Evolutionary conservation across 805 yeast genomes (phyloP).

Genomic region (Candida nemodendra): DNA sequence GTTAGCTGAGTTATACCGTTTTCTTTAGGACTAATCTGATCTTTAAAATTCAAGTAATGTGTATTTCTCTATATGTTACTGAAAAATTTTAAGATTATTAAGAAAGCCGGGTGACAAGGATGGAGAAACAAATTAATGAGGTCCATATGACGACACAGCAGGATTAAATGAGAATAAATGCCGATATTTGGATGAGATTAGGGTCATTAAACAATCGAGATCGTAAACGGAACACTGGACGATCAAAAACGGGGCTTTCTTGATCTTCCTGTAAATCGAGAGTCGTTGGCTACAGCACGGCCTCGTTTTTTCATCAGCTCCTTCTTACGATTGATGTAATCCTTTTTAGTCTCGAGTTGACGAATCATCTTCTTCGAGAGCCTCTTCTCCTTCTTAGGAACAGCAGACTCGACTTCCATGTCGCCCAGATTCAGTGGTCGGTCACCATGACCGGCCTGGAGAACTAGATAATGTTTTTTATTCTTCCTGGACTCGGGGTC

Average conservation of each 20-base stretch:
- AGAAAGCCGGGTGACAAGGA: too few relatives aligned
- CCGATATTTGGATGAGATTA: too few relatives aligned
- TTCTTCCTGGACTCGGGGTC: conserved; percentile 91
- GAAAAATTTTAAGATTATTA: too few relatives aligned
- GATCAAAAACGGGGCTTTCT: conserved; percentile 61
- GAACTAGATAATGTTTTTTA: conserved; percentile 84
- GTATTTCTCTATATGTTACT: too few relatives aligned
- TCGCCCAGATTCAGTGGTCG: conserved; percentile 74
- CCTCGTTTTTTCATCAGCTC: conserved; percentile 92
- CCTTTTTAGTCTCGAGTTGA: conserved; percentile 71
- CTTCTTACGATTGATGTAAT: conserved; percentile 85
- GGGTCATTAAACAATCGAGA: neutral
- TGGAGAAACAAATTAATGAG: too few relatives aligned
- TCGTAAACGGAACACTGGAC: neutral
- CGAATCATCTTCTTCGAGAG: conserved; percentile 47
- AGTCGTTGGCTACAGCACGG: conserved; percentile 81
- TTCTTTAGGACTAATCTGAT: too few relatives aligned
- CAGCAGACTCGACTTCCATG: conserved; percentile 73
- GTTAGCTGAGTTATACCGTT: too few relatives aligned
- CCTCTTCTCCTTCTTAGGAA: conserved; percentile 34
- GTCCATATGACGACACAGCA: too few relatives aligned
- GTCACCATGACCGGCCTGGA: conserved; percentile 82
- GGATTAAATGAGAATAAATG: too few relatives aligned
- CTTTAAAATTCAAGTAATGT: too few relatives aligned
- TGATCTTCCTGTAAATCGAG: conserved; percentile 87